A percentile compares a stretch with the other conserved stretches of the same genome.
Conservation (phyloP, 441 rosid genomes). For the Manihot esculenta region DNA sequence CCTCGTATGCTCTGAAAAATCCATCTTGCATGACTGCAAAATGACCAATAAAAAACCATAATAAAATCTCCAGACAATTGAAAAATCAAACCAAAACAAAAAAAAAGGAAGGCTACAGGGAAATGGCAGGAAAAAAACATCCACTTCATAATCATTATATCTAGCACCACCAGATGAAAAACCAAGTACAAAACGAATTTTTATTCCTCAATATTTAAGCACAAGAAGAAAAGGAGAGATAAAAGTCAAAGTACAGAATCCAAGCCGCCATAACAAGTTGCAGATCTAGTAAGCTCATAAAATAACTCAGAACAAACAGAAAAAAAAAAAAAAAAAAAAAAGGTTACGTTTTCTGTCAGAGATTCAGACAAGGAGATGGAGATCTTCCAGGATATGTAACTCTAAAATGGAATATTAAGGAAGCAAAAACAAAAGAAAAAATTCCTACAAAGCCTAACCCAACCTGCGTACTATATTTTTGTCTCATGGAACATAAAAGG, state of each 20-base stretch:
- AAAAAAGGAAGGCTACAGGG: no score
- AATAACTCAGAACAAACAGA: conserved; percentile 5
- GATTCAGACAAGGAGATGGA: not conserved
- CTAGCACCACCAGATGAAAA: not conserved
- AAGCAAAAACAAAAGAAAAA: not conserved
- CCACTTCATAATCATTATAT: not conserved
- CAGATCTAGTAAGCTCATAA: conserved; percentile 28
- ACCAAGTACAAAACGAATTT: not conserved
- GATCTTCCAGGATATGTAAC: not conserved
- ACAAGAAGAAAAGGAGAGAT: not conserved
- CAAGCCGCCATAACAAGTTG: conserved; percentile 19
- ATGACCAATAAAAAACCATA: not conserved
- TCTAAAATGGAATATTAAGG: not conserved
- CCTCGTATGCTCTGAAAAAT: conserved; percentile 44
- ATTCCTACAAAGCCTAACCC: not conserved
- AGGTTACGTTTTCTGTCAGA: conserved; percentile 1
- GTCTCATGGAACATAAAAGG: conserved; percentile 2
- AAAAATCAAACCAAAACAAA: not conserved
- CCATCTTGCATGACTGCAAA: conserved; percentile 42
- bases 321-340: conserved; percentile 1
- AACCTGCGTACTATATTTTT: not conserved
- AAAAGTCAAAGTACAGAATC: conserved; percentile 12
- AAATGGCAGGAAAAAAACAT: not conserved
- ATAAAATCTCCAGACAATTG: not conserved
- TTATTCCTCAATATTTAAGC: no score